A percentile compares a stretch with the other conserved stretches of the same genome.
Conservation (phyloP, 108 stramenopile genomes). For the Nannochloropsis salina region DNA sequence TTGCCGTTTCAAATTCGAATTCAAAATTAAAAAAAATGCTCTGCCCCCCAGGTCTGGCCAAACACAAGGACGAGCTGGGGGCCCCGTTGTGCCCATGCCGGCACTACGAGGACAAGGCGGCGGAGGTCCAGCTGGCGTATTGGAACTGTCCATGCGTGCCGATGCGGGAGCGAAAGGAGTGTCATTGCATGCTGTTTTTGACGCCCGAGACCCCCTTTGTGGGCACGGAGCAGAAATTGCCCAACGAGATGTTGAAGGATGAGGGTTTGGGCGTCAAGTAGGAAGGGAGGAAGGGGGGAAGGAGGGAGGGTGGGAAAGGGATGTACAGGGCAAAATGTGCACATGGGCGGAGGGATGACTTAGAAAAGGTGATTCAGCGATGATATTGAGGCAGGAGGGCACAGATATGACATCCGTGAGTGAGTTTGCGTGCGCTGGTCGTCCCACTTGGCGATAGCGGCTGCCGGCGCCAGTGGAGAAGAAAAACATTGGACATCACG, state of each 20-base stretch:
- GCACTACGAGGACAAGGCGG: slow-evolving; percentile 81
- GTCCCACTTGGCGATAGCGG: too few species aligned
- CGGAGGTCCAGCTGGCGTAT: slow-evolving; percentile 72
- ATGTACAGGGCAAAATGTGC: background rate
- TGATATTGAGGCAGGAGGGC: too few species aligned
- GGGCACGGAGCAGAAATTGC: background rate
- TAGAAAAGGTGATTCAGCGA: too few species aligned
- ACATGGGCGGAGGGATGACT: background rate
- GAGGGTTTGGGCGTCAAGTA: background rate
- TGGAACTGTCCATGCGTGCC: slow-evolving; percentile 80
- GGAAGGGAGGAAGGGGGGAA: background rate
- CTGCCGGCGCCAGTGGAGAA: too few species aligned
- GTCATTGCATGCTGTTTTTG: slow-evolving; percentile 26
- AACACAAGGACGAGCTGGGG: slow-evolving; percentile 75
- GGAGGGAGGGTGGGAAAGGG: background rate
- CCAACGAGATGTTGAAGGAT: background rate
- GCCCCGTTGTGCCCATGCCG: slow-evolving; percentile 81
- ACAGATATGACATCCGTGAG: too few species aligned
- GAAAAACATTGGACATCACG: too few species aligned
- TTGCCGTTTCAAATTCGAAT: too few species aligned
- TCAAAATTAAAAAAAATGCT: too few species aligned
- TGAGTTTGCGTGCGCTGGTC: too few species aligned
- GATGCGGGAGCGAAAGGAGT: slow-evolving; percentile 45
- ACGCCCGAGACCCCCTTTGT: slow-evolving; percentile 19
- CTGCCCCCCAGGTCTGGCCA: slow-evolving; percentile 61